phyloP scores from a whole-genome alignment of 2,329 filamentous ascomycete species.

The Talaromyces funiculosus region DNA sequence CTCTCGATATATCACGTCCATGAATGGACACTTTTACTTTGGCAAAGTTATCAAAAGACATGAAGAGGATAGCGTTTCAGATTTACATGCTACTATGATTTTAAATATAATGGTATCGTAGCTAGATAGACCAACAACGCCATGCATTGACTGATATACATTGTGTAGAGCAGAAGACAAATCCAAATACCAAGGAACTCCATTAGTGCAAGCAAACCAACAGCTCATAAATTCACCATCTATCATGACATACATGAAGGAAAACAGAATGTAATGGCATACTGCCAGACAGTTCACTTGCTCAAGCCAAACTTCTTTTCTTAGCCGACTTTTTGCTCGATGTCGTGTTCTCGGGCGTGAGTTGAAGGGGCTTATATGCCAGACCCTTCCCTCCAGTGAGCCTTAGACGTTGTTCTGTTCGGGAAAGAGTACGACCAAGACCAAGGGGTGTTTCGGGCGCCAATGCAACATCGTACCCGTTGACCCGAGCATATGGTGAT shows the following conservation, averaged over 20 bases:
- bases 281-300: not conserved
- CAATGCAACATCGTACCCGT: slow-evolving; percentile 39
- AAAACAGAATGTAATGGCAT: not conserved
- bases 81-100: not conserved
- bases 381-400: slow-evolving; percentile 39
- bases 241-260: slow-evolving; percentile 3
- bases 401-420: slow-evolving; percentile 40
- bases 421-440: slow-evolving; percentile 35
- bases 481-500: slow-evolving; percentile 26
- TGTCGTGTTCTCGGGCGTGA: slow-evolving; percentile 20
- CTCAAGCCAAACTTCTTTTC: not conserved
- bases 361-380: slow-evolving; percentile 37
- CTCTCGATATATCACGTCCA: not conserved
- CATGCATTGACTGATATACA: slow-evolving; percentile 3
- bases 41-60: not conserved
- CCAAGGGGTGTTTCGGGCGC: slow-evolving; percentile 35
- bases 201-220: not conserved
- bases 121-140: not conserved
- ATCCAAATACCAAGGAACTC: slow-evolving; percentile 3
- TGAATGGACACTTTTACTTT: not conserved
- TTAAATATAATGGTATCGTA: not conserved
- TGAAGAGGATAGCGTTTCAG: not conserved
- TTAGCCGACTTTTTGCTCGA: slow-evolving; percentile 10
- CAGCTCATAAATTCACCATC: not conserved
- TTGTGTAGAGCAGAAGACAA: not conserved